Evolutionary conservation across 148 eudicot genomes (phyloP), one percentile per base, ranked within the genome.

Genomic region (Persicaria tinctoria): DNA sequence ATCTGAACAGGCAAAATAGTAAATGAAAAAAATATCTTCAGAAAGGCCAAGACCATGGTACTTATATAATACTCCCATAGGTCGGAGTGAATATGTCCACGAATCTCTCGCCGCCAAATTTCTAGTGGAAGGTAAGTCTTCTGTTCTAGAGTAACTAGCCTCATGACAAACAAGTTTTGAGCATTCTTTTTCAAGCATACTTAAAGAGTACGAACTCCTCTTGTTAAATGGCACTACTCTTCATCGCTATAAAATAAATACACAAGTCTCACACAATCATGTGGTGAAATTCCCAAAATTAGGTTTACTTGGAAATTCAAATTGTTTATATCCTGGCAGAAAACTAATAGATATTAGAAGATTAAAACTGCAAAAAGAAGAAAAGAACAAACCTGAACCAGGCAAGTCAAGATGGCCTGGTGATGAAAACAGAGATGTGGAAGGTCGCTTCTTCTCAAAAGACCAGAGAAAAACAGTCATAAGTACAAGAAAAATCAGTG

Each of bases 381-480:
- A 5, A 5, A 32, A 70, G 23, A 56, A 78, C 86, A 69, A 64
- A 90, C 96, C 92, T 86, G 85, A 79, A 55, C 83, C 60, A 54
- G 86, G 83, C 79, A 83, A 78, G 64, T 78, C 63, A 38, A 86
- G 84, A 78, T 82, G 86, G 57, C 88, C 88, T 82, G 88, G 80
- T 13, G 84, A 59, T 6, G 85, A 72, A 47, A 84, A 49, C 54
- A 73, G 56, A 60, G 68, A 77, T 45, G 75, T 72, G 51, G 76
- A 41, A 72, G 76, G 75, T 41, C 93, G 97, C 73, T 76, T 86
- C 81, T 81, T 86, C 85, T 84, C 92, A 79, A 85, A 84, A 68
- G 93, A 82, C 97, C 92, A 91, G 64, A 87, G 84, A 45, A 85
- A 83, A 68, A 89, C 76, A 54, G 90, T 88, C 79, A 86, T 84